Percentiles rank a stretch among this genome's conserved stretches.
phyloP scores from a whole-genome alignment of 2,329 filamentous ascomycete genomes.

The Hawksworthiomyces lignivorus region DNA sequence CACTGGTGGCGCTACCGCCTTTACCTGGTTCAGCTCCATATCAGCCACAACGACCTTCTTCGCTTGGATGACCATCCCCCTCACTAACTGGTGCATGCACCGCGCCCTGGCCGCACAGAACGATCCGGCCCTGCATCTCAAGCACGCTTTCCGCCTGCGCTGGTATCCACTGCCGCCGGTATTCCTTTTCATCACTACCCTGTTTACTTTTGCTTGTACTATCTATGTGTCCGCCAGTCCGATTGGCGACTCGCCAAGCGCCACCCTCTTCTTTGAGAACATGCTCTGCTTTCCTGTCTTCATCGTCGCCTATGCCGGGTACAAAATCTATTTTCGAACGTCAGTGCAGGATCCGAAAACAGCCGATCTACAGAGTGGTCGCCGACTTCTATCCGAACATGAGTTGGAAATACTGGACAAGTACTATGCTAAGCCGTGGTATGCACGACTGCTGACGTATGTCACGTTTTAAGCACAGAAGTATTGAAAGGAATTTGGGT shows the following conservation, averaged over 20 bases:
- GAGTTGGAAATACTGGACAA: slow-evolving; percentile 10
- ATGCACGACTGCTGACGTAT: slow-evolving; percentile 8
- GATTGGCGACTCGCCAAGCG: slow-evolving; percentile 6
- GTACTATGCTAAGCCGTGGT: slow-evolving; percentile 10
- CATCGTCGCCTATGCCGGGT: slow-evolving; percentile 5
- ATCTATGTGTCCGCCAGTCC: slow-evolving; percentile 11
- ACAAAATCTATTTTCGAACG: slow-evolving; percentile 14
- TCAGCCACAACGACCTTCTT: slow-evolving; percentile 13
- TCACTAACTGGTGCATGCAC: slow-evolving; percentile 13
- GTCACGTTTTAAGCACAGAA: slow-evolving; percentile 10
- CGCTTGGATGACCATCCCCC: slow-evolving; percentile 12
- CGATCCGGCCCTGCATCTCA: slow-evolving; percentile 9
- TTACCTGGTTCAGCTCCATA: slow-evolving; percentile 12
- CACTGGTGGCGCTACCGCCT: slow-evolving; percentile 8
- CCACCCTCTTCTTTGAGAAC: slow-evolving; percentile 11
- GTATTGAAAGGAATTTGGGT: slow-evolving; percentile 48
- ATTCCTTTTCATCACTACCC: slow-evolving; percentile 8
- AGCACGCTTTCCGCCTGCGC: slow-evolving; percentile 9
- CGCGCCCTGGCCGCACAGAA: slow-evolving; percentile 9
- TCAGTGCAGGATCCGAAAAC: slow-evolving; percentile 9
- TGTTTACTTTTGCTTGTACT: slow-evolving; percentile 8
- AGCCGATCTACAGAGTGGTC: slow-evolving; percentile 10
- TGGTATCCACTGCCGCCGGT: slow-evolving; percentile 7
- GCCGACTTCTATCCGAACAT: slow-evolving; percentile 6
- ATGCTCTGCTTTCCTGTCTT: slow-evolving; percentile 12